These are phyloP conservation scores for Sechiopsis laciniata DNA, from an alignment of 306 rosid genomes.

Conservation along the genomic window DNA sequence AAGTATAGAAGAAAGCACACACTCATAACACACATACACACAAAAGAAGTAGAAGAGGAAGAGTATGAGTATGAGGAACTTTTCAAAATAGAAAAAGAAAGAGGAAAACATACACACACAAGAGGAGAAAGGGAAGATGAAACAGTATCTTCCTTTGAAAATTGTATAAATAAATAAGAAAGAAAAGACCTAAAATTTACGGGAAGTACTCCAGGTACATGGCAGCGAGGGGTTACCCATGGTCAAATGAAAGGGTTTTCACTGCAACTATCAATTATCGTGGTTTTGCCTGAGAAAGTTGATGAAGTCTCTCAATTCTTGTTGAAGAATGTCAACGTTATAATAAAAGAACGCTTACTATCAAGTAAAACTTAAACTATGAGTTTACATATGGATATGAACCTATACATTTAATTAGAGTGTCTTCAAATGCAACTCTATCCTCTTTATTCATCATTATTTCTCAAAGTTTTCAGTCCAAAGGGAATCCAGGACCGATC, in stretches of 20 bases:
- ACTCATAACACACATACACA: background rate
- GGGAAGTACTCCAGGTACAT: background rate
- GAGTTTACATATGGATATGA: background rate
- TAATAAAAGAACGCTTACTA: background rate
- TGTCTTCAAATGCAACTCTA: conserved; percentile 17
- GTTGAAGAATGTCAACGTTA: background rate
- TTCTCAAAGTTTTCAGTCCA: background rate
- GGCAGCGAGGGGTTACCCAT: background rate
- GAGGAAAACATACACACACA: background rate
- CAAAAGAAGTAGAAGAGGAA: background rate
- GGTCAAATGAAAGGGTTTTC: background rate
- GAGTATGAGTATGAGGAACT: background rate
- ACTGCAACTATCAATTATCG: background rate
- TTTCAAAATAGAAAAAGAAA: no score
- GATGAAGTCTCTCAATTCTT: background rate
- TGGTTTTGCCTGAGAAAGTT: background rate
- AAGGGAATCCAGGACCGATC: conserved; percentile 5
- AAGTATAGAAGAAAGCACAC: background rate
- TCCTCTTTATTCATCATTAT: background rate
- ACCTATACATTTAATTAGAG: background rate
- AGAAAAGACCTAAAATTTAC: background rate
- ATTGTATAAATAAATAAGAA: background rate
- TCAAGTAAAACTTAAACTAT: background rate
- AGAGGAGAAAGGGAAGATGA: background rate
- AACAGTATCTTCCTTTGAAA: conserved; percentile 5